phyloP scores from a whole-genome alignment of 1,284 basidiomycete species.

The Trametes pubescens region DNA sequence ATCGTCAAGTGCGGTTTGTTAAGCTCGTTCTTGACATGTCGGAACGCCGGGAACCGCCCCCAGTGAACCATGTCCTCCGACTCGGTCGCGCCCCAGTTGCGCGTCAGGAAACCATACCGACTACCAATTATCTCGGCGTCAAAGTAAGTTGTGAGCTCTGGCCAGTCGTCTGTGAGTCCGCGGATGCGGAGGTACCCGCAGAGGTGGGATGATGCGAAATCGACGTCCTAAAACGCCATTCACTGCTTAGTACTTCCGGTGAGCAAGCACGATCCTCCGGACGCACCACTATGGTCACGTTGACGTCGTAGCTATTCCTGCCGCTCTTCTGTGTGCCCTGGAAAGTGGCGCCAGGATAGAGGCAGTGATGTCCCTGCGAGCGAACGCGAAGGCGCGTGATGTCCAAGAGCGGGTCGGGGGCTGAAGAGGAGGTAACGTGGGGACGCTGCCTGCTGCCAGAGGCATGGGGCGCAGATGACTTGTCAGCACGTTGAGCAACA shows the following conservation, averaged over 20 bases:
- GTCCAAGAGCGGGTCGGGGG: slow-evolving; percentile 69
- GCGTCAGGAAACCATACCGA: slow-evolving; percentile 88
- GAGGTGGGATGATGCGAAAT: slow-evolving; percentile 72
- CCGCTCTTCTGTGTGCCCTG: slow-evolving; percentile 63
- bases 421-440: slow-evolving; percentile 28
- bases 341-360: slow-evolving; percentile 60
- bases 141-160: slow-evolving; percentile 90
- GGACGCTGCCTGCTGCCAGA: slow-evolving; percentile 32
- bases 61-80: slow-evolving; percentile 92
- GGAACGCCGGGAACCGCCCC: slow-evolving; percentile 91
- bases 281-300: slow-evolving; percentile 60
- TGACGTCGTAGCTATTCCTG: slow-evolving; percentile 64
- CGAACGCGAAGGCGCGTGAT: slow-evolving; percentile 79
- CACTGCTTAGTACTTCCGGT: slow-evolving; percentile 40
- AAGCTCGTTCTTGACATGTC: slow-evolving; percentile 77
- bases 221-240: slow-evolving; percentile 69
- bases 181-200: slow-evolving; percentile 92
- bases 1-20: slow-evolving; percentile 80
- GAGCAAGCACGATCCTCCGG: slow-evolving; percentile 47
- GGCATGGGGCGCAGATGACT: slow-evolving; percentile 27
- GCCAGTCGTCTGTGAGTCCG: slow-evolving; percentile 87
- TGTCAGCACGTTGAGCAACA: slow-evolving; percentile 24
- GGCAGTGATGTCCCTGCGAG: slow-evolving; percentile 73
- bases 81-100: slow-evolving; percentile 87
- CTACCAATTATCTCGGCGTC: slow-evolving; percentile 93